These are phyloP conservation scores for Trametes cubensis DNA, from an alignment of 768 basidiomycete species.

Conservation along the genomic window DNA sequence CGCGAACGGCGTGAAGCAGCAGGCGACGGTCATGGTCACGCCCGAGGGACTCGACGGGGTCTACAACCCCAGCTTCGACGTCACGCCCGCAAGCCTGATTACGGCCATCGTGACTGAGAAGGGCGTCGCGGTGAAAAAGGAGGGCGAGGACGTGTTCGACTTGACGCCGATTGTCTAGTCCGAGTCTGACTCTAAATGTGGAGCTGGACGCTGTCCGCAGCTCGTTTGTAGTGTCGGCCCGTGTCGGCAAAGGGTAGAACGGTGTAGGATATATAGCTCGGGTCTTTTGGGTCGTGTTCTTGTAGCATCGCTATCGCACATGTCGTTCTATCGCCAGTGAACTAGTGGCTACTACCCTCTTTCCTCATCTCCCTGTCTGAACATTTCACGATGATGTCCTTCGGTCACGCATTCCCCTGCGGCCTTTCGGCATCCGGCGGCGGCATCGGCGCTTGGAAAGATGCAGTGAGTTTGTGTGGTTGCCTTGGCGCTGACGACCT, in stretches of 20 bases:
- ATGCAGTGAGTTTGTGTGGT: not conserved
- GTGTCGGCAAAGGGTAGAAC: not conserved
- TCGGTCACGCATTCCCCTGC: no score
- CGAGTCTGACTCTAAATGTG: no score
- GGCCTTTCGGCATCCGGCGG: no score
- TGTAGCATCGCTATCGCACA: not conserved
- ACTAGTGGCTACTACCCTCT: not conserved
- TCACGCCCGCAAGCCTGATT: slow-evolving; percentile 92
- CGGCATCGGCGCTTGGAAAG: no score
- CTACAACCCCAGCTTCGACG: slow-evolving; percentile 96
- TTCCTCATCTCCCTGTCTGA: not conserved
- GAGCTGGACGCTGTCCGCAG: slow-evolving; percentile 3
- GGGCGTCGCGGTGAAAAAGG: slow-evolving; percentile 78
- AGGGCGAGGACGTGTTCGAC: slow-evolving; percentile 63
- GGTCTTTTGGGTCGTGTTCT: not conserved
- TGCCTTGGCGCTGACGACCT: slow-evolving; percentile 6
- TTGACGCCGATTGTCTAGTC: slow-evolving; percentile 61
- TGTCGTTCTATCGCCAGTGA: not conserved
- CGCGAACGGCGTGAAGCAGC: slow-evolving; percentile 50
- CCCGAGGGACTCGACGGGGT: slow-evolving; percentile 57
- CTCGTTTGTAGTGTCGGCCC: not conserved
- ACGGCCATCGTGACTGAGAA: slow-evolving; percentile 96
- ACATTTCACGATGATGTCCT: no score
- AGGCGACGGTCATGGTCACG: slow-evolving; percentile 84
- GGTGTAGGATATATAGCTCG: slow-evolving; percentile 11